Evolutionary conservation across 257 asterid genomes (phyloP), one percentile per base, ranked within the genome.

Genomic region (Petunia secreta): DNA sequence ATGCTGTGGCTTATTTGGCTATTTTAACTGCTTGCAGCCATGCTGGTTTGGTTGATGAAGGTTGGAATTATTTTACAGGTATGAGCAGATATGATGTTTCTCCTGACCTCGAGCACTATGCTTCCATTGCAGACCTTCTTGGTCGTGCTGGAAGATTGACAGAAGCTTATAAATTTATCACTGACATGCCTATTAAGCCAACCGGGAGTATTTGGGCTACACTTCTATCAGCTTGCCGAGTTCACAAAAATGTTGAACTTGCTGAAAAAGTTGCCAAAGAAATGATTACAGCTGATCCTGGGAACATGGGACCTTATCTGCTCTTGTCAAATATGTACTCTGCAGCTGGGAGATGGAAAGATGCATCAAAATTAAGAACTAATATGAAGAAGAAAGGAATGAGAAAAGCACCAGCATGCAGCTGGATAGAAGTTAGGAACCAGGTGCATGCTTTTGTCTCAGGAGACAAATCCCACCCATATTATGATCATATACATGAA

Each of bases 21-120:
- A 91, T 93, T 81, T 80, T 93, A 84, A 91, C 97, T 38, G 99
- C 96, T 53, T 95, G 98, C 84, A 92, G 97, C 84, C 98, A 93
- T 82, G 94, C 92, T 52, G 99, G 99, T 84, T 89, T 94, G 82
- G 93, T 95, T 57, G 92, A 95, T 65, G 92, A 90, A 84, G 94
- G 94, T 78, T 80, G 86, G 97, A 82, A 77, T 39, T 90, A 88
- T 86, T 92, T 91, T 46, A 78, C 46, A 3, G 83, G 83, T 77
- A 95, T 95, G 99, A 89, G 85, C 62, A 67, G 78, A 53, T 86
- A 93, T 68, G 84, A 85, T 39, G 89, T 93, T 77, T 80, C 82
- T 81, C 97, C 98, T 1, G 62, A 79, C 55, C 48, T 92, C 80
- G 99, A 95, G 76, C 99, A 95, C 83, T 93, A 91, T 69, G 90